phyloP scores from a whole-genome alignment of 2,329 filamentous ascomycete genomes.

The Grosmannia clavigera region DNA sequence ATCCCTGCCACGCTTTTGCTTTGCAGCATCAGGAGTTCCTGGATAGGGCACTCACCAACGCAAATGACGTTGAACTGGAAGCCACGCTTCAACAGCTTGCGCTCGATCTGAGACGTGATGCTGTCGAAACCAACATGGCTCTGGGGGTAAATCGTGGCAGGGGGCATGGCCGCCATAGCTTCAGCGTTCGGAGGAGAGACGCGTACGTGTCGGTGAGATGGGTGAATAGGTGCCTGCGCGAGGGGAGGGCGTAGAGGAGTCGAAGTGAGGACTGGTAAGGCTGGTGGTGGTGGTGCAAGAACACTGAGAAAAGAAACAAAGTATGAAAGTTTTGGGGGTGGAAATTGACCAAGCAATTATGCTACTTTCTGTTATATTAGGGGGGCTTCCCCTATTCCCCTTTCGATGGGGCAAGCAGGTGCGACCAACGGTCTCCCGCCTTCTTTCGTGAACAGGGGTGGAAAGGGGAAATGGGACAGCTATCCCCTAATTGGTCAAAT shows the following conservation, averaged over 20 bases:
- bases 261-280: not conserved
- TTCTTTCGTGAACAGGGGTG: slow-evolving; percentile 16
- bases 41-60: slow-evolving; percentile 60
- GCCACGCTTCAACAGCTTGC: slow-evolving; percentile 97
- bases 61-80: slow-evolving; percentile 98
- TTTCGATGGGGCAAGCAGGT: not conserved
- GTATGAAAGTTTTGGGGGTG: not conserved
- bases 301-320: slow-evolving; percentile 16
- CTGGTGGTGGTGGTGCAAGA: not conserved
- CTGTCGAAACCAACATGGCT: slow-evolving; percentile 99
- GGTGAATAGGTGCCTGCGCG: slow-evolving; percentile 4
- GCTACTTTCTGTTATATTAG: slow-evolving; percentile 18
- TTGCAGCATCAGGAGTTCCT: not conserved
- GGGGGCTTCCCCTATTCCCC: slow-evolving; percentile 5
- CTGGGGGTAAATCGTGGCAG: slow-evolving; percentile 70
- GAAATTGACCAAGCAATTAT: slow-evolving; percentile 4
- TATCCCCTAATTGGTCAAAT: slow-evolving; percentile 5
- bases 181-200: slow-evolving; percentile 6
- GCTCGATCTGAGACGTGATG: slow-evolving; percentile 98
- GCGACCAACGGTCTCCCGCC: slow-evolving; percentile 9
- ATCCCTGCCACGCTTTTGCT: not conserved
- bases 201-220: slow-evolving; percentile 6
- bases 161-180: slow-evolving; percentile 50
- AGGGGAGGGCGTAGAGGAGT: slow-evolving; percentile 10
- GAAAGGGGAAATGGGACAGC: slow-evolving; percentile 9